Conservation (phyloP, 495 filamentous ascomycete species). For the Choiromyces venosus region DNA sequence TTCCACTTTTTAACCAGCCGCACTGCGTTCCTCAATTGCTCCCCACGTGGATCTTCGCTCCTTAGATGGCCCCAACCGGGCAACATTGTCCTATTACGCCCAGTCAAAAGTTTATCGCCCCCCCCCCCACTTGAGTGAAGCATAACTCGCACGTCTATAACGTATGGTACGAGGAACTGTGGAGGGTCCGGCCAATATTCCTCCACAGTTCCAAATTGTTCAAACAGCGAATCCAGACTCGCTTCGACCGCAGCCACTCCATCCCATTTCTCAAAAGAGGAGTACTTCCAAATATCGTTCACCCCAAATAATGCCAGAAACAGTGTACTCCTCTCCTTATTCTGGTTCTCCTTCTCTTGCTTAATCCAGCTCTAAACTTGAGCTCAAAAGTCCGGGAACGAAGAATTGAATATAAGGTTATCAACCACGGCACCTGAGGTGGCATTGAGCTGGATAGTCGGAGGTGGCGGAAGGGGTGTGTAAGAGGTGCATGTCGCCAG, state of each 20-base stretch:
- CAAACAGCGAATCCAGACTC: conserved; percentile 48
- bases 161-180: conserved; percentile 50
- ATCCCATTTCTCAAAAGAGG: conserved; percentile 42
- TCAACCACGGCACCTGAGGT: conserved; percentile 32
- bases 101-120: not conserved
- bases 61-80: conserved; percentile 45
- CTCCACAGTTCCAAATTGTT: conserved; percentile 46
- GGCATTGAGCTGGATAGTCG: too few relatives aligned
- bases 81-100: conserved; percentile 44
- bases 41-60: conserved; percentile 26
- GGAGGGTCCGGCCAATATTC: conserved; percentile 45
- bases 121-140: not conserved
- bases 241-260: conserved; percentile 46
- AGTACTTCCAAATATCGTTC: conserved; percentile 52
- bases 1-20: conserved; percentile 49
- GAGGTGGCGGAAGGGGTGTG: conserved; percentile 21
- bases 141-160: conserved; percentile 47
- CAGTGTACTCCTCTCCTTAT: conserved; percentile 27
- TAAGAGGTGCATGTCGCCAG: conserved; percentile 31
- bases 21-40: conserved; percentile 47
- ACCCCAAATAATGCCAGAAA: conserved; percentile 50
- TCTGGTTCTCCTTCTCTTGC: conserved; percentile 25
- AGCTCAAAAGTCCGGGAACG: conserved; percentile 30
- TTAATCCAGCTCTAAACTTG: conserved; percentile 33
- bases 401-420: conserved; percentile 36